Base-by-base conservation (phyloP, 2,329 filamentous ascomycete genomes). In the Diaporthe australafricana region DNA sequence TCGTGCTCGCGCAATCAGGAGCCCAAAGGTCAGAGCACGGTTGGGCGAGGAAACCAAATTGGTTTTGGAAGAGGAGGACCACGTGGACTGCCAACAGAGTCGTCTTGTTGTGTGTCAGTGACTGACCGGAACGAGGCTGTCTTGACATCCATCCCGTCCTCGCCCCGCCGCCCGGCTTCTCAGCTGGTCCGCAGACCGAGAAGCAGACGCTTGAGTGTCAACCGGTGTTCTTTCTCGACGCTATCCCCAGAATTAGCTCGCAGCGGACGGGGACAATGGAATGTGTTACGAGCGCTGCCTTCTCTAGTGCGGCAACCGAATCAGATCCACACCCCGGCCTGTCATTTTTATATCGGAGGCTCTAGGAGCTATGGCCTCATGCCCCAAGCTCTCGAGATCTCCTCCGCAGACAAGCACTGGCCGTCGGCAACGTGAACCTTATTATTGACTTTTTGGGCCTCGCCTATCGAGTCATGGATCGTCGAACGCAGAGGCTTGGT, bases 351-450 rank as follows among this genome's bases (percentile, higher is more conserved):
- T 38, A 38, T 20, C 9, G 30, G 60, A 35, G 27, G 30, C 45
- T 65, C 45, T 12, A 16, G 60, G 60, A 65, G 60, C 60, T 65
- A 65, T 65, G 60, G 60, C 60, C 60, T 65, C 45, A 27, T 50
- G 42, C n/a, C 45, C 30, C 45, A 25, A 65, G 45, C 60, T 65
- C 11, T 48, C 20, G 60, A 35, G 42, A 35, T 35, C 27, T 25
- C 42, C 20, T n/a, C 17, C 20, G 5, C 17, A 48, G 27, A 35
- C 60, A 63, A 14, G 60, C 42, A 63, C 22, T 20, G 45, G 60
- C 60, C 60, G 30, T 20, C 60, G 60, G 42, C 60, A 65, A 3
- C 60, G 60, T 65, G 30, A 65, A 50, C 60, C 60, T 65, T 65
- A 38, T 65, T 65, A 38, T 50, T 45, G 27, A 38, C 8, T 45